Conservation (phyloP, 768 basidiomycete species). For the Boletus reticulatus region DNA sequence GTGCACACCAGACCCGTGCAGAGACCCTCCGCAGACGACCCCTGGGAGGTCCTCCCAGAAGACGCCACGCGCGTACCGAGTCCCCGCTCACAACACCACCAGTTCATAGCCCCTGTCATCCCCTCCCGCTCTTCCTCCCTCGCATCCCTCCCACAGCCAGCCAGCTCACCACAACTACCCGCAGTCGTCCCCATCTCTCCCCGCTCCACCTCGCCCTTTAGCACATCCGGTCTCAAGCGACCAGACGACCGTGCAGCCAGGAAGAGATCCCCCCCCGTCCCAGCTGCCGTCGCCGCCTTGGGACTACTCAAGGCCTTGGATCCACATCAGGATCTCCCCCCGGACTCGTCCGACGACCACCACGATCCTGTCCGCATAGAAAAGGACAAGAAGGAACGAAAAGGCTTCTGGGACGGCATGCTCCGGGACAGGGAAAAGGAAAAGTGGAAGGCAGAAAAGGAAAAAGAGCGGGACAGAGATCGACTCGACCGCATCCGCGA, state of each 20-base stretch:
- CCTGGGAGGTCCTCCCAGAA: slow-evolving; percentile 45
- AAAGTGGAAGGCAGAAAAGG: slow-evolving; percentile 27
- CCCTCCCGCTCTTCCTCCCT: slow-evolving; percentile 54
- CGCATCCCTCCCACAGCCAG: slow-evolving; percentile 42
- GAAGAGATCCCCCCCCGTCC: slow-evolving; percentile 30
- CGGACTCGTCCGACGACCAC: slow-evolving; percentile 33
- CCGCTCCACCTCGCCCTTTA: slow-evolving; percentile 49
- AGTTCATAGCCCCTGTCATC: slow-evolving; percentile 27
- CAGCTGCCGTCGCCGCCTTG: slow-evolving; percentile 25
- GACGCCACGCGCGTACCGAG: slow-evolving; percentile 20
- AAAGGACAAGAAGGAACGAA: slow-evolving; percentile 50
- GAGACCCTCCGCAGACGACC: slow-evolving; percentile 39
- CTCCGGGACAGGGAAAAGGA: slow-evolving; percentile 36
- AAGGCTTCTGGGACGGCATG: slow-evolving; percentile 51
- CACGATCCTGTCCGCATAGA: slow-evolving; percentile 31
- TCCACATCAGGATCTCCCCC: slow-evolving; percentile 38
- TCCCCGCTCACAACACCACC: slow-evolving; percentile 25
- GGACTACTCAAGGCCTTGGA: slow-evolving; percentile 49
- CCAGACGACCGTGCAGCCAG: slow-evolving; percentile 20
- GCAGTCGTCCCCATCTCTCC: slow-evolving; percentile 21
- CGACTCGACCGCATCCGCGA: slow-evolving; percentile 30
- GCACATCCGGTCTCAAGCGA: slow-evolving; percentile 22
- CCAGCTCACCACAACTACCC: slow-evolving; percentile 38
- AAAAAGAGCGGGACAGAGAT: slow-evolving; percentile 38
- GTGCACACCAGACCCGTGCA: slow-evolving; percentile 3